Percentiles rank a stretch among this genome's conserved stretches.
Evolutionary conservation across 2,329 filamentous ascomycete species (phyloP).

Genomic region (Gnomoniopsis smithogilvyi): DNA sequence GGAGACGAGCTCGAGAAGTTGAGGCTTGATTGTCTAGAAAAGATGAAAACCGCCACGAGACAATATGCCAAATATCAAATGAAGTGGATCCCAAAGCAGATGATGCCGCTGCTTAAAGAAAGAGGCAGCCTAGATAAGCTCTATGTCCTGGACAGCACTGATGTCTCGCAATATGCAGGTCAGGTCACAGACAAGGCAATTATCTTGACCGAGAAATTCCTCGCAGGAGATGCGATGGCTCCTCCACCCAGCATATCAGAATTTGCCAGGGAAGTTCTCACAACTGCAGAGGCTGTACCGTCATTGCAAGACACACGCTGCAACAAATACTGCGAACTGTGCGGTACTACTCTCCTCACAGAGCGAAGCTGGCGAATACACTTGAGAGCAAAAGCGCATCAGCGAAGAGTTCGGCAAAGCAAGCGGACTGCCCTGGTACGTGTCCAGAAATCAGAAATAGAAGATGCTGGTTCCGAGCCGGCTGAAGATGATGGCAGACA

Average conservation of each 20-base stretch:
- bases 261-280: conserved; percentile 51
- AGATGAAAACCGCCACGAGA: conserved; percentile 77
- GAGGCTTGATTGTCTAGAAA: conserved; percentile 61
- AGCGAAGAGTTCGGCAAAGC: conserved; percentile 1
- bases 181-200: conserved; percentile 66
- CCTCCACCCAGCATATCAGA: conserved; percentile 45
- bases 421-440: conserved; percentile 10
- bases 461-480: neutral
- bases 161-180: conserved; percentile 58
- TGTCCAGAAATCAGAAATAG: neutral
- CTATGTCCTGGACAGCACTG: conserved; percentile 78
- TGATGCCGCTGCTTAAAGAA: conserved; percentile 65
- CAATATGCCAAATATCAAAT: conserved; percentile 85
- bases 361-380: conserved; percentile 50
- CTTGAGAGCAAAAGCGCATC: conserved; percentile 23
- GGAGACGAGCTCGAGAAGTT: conserved; percentile 49
- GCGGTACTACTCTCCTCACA: conserved; percentile 60
- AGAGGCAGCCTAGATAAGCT: conserved; percentile 55
- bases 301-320: conserved; percentile 51
- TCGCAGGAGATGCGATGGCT: conserved; percentile 54
- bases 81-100: conserved; percentile 82
- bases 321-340: conserved; percentile 69
- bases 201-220: conserved; percentile 59
- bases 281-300: conserved; percentile 42
- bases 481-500: neutral